Base-by-base conservation (phyloP, 805 yeast genomes). In the Yamadazyma tumulicola region DNA sequence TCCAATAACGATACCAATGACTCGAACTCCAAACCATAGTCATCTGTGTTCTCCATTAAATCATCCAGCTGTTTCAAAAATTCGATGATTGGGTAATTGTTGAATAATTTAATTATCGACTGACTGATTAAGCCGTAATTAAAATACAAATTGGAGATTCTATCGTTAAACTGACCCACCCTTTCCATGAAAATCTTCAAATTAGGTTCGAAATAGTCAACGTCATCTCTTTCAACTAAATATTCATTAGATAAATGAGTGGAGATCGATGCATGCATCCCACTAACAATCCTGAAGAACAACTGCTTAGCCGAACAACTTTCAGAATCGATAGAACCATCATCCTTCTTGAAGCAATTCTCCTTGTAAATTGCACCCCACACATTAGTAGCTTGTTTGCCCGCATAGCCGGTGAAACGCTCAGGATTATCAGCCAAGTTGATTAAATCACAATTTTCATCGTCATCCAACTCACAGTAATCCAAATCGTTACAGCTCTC, bases 331-430 rank as follows among this genome's bases (percentile, higher is more conserved):
- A 26, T 27, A 2, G 34, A 19, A 2, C 32, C 34, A 6, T 41
- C 45, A 7, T 26, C 42, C 16, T 26, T 69, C 6, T 79, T 78
- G 62, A 89, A 89, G 56, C 96, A 88, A 64, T 89, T 89, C 49
- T 93, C 96, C 27, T 77, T 80, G 59, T 93, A 93, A 19, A 93
- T 88, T 45, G 94, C 86, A 26, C 77, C 70, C 99, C 99, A 93
- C 30, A 93, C 86, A 54, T 83, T 87, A 46, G 81, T 78, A 15
- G 96, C 86, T 51, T 93, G 96, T 32, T 81, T 78, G 19, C 98
- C 98, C 20, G 88, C 84, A 53, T 93, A 93, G 0, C 98, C 98
- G 0, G 98, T 94, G 64, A 85, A 93, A 51, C 97, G 71, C 59
- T 93, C 99, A 1, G 96, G 96, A 53, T 94, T 94, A 35, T 84